Base-by-base conservation (phyloP, 352 stramenopile genomes). In the Globisporangium perplexum region DNA sequence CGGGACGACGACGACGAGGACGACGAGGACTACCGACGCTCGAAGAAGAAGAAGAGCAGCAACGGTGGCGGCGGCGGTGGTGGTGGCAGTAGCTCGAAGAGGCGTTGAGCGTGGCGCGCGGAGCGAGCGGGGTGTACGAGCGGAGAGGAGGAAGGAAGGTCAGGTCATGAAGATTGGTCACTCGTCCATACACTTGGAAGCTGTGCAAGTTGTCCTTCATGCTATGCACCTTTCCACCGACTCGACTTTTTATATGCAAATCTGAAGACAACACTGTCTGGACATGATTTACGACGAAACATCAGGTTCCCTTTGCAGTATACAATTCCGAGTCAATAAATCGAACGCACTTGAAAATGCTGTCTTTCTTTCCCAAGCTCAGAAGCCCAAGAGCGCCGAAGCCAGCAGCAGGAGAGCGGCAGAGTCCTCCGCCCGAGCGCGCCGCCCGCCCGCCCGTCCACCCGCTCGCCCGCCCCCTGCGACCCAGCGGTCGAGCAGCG, bases 1-100 rank as follows among this genome's bases (percentile, higher is more conserved):
- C 71, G 75, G 26, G 77, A 70, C 31, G 73, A 74, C 23, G 71
- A 69, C 20, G 67, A 80, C 46, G 74, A 85, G 3, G 77, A 83
- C 35, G 66, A 87, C 62, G 75, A 87, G 38, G 38, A 43, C 18
- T 83, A 77, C 56, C 64, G 60, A 5, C 70, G 70, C 38, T 60
- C 60, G 63, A 86, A 84, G 61, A 72, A 72, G 58, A 69, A 55
- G 23, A 46, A 51, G 22, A 43, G 15, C 11, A 61, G 47, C 47
- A 61, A 47, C 47, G 30, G 47, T 3, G 17, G 55, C 22, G 47
- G 54, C 18, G n/a, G n/a, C n/a, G n/a, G n/a, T n/a, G 35, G 38
- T 43, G 38, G 38, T 17, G 18, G 15, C 38, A 12, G 38, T 17
- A 43, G 15, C 10, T 38, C 31, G 31, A 17, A 12, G 31, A 11